Conservation (phyloP, 257 asterid genomes). For the Gynochthodes officinalis region DNA sequence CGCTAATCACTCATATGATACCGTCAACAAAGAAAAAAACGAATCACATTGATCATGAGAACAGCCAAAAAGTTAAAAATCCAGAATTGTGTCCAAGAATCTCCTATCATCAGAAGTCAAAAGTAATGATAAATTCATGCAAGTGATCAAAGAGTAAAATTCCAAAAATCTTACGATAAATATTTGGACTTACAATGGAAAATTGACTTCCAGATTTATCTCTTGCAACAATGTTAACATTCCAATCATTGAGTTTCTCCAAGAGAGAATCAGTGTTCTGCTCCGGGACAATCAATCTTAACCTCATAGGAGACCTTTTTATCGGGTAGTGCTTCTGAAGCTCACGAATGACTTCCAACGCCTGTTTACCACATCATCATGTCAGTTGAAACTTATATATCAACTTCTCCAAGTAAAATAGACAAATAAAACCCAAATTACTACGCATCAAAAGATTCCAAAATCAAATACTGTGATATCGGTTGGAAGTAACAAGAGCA, state of each 20-base stretch:
- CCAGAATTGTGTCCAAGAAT: neutral
- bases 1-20: neutral
- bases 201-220: conserved; percentile 67
- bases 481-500: neutral
- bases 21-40: neutral
- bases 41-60: neutral
- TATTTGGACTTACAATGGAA: conserved; percentile 51
- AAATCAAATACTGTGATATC: neutral
- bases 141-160: no score
- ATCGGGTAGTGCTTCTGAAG: conserved; percentile 89
- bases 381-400: neutral
- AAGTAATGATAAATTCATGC: no score
- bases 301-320: conserved; percentile 88
- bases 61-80: neutral
- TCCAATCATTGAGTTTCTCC: conserved; percentile 68
- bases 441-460: neutral
- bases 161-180: neutral
- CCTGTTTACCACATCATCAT: conserved; percentile 37
- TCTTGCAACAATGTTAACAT: conserved; percentile 48
- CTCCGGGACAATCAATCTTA: conserved; percentile 61
- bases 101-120: neutral
- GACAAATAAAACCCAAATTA: neutral
- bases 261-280: conserved; percentile 41
- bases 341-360: conserved; percentile 87
- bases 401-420: neutral